phyloP scores from a whole-genome alignment of 108 stramenopile species.

The Nitzschia sp. region DNA sequence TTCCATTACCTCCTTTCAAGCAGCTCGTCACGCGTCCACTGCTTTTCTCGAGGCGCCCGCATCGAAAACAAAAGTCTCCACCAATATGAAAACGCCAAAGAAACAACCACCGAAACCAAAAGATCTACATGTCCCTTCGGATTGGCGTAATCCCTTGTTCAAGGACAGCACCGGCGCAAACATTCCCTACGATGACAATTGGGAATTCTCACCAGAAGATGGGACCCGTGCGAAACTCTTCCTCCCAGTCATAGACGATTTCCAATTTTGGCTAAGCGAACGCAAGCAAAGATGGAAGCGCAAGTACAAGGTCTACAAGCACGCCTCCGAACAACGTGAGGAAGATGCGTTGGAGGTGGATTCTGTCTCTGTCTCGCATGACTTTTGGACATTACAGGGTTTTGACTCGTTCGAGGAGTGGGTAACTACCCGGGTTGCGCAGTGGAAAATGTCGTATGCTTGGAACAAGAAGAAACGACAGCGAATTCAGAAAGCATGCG shows the following conservation, averaged over 20 bases:
- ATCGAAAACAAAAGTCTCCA: neutral
- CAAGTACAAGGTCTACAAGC: conserved; percentile 33
- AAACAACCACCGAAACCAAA: neutral
- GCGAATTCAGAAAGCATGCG: conserved; percentile 57
- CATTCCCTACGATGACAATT: conserved; percentile 53
- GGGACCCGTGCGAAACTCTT: conserved; percentile 35
- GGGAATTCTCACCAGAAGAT: conserved; percentile 48
- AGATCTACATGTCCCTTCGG: neutral
- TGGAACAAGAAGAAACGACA: conserved; percentile 58
- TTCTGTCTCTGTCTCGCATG: conserved; percentile 31
- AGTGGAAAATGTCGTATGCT: conserved; percentile 66
- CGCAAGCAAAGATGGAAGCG: conserved; percentile 59
- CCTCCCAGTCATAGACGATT: conserved; percentile 23
- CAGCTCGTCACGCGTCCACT: neutral
- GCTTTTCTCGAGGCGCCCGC: neutral
- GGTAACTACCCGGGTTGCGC: conserved; percentile 38
- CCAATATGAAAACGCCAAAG: neutral
- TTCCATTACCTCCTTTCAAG: neutral
- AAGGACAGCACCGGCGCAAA: neutral
- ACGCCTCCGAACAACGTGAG: conserved; percentile 15
- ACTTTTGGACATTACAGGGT: conserved; percentile 74
- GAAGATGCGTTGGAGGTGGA: neutral
- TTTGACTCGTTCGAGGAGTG: conserved; percentile 59
- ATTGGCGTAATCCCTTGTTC: conserved; percentile 29
- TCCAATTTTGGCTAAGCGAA: conserved; percentile 46